Conservation (phyloP, 129 eudicot genomes). For the Arctium lappa region DNA sequence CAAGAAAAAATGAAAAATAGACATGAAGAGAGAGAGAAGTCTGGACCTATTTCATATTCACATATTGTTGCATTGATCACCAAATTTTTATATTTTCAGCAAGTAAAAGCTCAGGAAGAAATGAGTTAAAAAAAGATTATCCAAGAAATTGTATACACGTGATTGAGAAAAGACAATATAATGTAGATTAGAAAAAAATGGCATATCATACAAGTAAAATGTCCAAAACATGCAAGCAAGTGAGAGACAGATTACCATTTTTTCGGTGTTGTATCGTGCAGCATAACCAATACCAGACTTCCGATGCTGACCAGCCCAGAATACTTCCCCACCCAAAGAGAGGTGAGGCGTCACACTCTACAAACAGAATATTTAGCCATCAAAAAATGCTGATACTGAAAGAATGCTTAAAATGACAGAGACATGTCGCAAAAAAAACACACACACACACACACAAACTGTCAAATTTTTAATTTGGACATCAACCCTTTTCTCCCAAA, state of each 20-base stretch:
- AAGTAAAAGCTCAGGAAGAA: neutral
- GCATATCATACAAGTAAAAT: neutral
- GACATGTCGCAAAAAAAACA: neutral
- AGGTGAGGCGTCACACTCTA: slow-evolving; percentile 92
- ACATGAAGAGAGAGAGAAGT: neutral
- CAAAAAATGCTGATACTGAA: neutral
- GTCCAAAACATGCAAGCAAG: neutral
- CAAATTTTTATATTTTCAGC: neutral
- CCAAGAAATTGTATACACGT: neutral
- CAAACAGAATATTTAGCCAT: slow-evolving; percentile 15
- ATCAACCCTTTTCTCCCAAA: neutral
- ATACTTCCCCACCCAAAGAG: slow-evolving; percentile 93
- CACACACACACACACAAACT: neutral
- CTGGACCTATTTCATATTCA: neutral
- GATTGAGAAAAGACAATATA: neutral
- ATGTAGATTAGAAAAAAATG: neutral
- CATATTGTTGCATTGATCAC: neutral
- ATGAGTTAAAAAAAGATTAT: neutral
- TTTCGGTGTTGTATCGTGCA: slow-evolving; percentile 78
- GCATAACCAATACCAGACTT: slow-evolving; percentile 87
- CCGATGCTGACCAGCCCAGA: slow-evolving; percentile 91
- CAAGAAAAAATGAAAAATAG: neutral
- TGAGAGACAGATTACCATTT: slow-evolving; percentile 52
- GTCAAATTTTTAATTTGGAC: neutral
- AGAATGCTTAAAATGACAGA: neutral